These are phyloP conservation scores for Straminergon stramineum DNA, from an alignment of 225 moss, liverwort and hornwort genomes.

Conservation along the genomic window DNA sequence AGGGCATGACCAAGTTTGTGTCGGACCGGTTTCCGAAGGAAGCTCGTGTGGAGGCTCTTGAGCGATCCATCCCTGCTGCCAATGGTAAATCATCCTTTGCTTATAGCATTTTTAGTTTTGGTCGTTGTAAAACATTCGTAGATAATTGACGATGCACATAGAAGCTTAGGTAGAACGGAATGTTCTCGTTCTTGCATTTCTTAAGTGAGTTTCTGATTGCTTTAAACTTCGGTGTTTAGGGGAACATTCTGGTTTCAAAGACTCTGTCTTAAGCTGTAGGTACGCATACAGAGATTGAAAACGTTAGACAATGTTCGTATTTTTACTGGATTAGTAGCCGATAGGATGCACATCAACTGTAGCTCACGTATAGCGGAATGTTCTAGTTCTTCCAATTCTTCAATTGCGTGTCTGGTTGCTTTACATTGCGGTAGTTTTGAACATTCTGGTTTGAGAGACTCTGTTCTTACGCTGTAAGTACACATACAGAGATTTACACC, in stretches of 20 bases:
- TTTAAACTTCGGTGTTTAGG: neutral
- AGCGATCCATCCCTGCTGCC: slow-evolving; percentile 27
- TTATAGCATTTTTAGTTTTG: neutral
- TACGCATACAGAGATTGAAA: neutral
- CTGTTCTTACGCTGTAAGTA: neutral
- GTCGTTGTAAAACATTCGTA: neutral
- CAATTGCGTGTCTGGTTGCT: too few species aligned
- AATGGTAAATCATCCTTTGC: neutral
- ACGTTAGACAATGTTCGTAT: neutral
- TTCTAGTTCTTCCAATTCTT: neutral
- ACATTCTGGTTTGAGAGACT: neutral
- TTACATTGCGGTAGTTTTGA: too few species aligned
- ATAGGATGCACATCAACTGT: neutral
- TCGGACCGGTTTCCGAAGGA: slow-evolving; percentile 17
- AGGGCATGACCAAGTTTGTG: slow-evolving; percentile 36
- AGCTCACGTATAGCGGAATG: neutral
- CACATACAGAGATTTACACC: neutral
- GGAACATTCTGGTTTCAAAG: neutral
- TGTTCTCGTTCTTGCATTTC: too few species aligned
- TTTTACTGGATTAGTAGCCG: neutral
- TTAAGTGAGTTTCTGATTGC: neutral
- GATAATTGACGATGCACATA: neutral
- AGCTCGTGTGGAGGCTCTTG: slow-evolving; percentile 16
- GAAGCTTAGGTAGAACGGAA: neutral
- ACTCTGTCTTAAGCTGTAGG: neutral